Base-by-base conservation (phyloP, 352 stramenopile species). In the Pythium insidiosum region DNA sequence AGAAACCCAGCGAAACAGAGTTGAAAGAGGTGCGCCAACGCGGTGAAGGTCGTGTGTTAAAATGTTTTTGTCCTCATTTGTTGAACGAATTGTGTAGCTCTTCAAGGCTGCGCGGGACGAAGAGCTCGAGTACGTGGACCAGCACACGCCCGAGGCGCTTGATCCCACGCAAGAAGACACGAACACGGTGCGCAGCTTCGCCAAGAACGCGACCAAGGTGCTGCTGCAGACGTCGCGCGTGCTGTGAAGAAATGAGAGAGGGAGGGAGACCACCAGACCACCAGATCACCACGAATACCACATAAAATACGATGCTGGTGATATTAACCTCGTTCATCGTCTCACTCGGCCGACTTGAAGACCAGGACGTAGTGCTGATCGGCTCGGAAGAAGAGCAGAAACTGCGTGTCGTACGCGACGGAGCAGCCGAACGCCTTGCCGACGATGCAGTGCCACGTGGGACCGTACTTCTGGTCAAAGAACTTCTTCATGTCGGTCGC, bases 401-500 rank as follows among this genome's bases (percentile, higher is more conserved):
- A 87, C 51, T 95, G 87, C 22, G 84, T 93, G 54, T 95, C 78
- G 61, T 96, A 93, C 23, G 86, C 85, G 24, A 96, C 78, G 18
- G 85, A 96, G 57, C 85, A 95, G 10, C 82, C 85, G 44, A 94
- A 96, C 43, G 76, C 77, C 56, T 88, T 87, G 39, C 85, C 83
- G 5, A 93, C 81, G 68, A 98, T 97, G 53, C 93, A 96, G 62
- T 98, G 93, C 89, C 90, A 97, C 26, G 88, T 97, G 19, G 83
- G 85, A 28, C 76, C 81, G 63, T 95, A 89, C 53, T 95, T 97
- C 61, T 98, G 97, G 68, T 99, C 95, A 61, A 99, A 99, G 68
- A 98, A 96, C 66, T 98, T 99, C 65, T 99, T 99, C 66, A 99
- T 98, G 58, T 97, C 97, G 21, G 95, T 97, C 24, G 96, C 94